These are phyloP conservation scores for Sporisorium graminicola DNA, from an alignment of 1,284 basidiomycete species.

Conservation along the genomic window DNA sequence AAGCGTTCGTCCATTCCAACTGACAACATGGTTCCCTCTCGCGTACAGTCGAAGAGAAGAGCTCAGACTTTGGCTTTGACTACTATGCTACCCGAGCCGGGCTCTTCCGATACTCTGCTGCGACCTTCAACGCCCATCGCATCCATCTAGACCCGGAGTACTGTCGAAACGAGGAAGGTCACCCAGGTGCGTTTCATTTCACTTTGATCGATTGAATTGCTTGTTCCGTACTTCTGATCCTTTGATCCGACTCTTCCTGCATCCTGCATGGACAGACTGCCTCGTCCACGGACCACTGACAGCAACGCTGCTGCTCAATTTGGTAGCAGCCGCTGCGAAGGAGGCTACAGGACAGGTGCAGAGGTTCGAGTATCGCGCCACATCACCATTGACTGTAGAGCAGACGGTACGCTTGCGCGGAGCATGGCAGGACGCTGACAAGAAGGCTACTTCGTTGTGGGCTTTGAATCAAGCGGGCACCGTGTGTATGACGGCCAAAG, in stretches of 20 bases:
- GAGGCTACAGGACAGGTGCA: constrained; percentile 12
- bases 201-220: too few species aligned
- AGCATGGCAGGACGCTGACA: constrained; percentile 23
- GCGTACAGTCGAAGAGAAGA: constrained; percentile 28
- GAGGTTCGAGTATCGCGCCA: constrained; percentile 53
- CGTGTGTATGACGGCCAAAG: constrained; percentile 47
- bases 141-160: constrained; percentile 64
- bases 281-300: constrained; percentile 62
- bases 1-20: not conserved
- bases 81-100: constrained; percentile 46
- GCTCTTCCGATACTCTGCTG: constrained; percentile 66
- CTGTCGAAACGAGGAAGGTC: constrained; percentile 59
- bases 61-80: constrained; percentile 47
- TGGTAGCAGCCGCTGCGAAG: constrained; percentile 14
- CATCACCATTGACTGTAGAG: constrained; percentile 45
- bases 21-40: not conserved
- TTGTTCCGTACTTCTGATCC: too few species aligned
- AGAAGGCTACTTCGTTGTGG: constrained; percentile 31
- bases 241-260: not conserved
- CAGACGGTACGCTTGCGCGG: constrained; percentile 37
- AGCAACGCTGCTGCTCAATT: constrained; percentile 47
- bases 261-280: constrained; percentile 22
- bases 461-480: constrained; percentile 40
- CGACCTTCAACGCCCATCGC: constrained; percentile 65
- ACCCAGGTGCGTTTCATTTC: constrained; percentile 26